Base-by-base conservation (phyloP, 345 rosid genomes). In the Corchorus olitorius region DNA sequence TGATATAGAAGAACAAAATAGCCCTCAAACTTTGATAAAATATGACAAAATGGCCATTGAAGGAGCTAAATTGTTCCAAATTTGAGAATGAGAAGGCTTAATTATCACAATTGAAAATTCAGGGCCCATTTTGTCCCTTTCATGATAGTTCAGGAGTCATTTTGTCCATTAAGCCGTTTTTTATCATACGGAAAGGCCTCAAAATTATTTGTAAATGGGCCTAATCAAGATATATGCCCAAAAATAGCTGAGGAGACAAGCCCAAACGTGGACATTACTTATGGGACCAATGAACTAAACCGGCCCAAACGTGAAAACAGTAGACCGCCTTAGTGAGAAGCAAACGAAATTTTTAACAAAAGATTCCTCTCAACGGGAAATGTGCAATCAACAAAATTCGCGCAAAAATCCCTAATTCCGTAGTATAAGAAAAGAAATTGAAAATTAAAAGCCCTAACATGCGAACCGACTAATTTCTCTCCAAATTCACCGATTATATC, bases 341-440 rank as follows among this genome's bases (percentile, higher is more conserved):
- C 5, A 17, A 22, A n/a, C 35, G 13, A 15, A 59, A 14, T 13
- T n/a, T 34, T 19, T 16, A 43, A 10, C 61, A 48, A 7, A 41
- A 41, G 45, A 41, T 41, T 4, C 7, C 5, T 45, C 9, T 6
- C 48, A 71, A 60, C 71, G 65, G 72, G 48, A 62, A 46, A 63
- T 63, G 39, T 49, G 43, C 33, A 39, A 53, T 65, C 63, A 35
- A 0, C 58, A 39, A 20, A 27, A 9, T 34, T 55, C 61, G 60
- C 45, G 53, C 59, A 80, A 75, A 79, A 54, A 22, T 15, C 20
- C 64, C 62, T 15, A 15, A 16, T 8, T 8, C 3, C 52, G 27
- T 64, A 58, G 20, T 9, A 27, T 27, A 27, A 27, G 27, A 66
- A 73, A 73, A 15, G 15, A 76, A 35, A 55, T 6, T 39, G 4